phyloP scores from a whole-genome alignment of 257 asterid species.

The Cinchona pubescens region DNA sequence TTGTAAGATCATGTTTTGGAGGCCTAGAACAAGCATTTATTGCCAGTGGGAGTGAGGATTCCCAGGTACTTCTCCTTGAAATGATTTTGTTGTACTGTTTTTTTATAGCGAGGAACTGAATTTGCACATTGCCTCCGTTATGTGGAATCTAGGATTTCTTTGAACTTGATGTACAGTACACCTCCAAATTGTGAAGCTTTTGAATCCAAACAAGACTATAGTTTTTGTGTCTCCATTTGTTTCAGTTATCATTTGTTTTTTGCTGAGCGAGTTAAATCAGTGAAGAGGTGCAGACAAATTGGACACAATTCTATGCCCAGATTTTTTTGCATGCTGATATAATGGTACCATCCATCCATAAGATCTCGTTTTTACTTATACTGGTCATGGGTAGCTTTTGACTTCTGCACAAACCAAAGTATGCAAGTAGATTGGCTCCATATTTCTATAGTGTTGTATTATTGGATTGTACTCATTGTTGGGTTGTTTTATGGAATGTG shows the following conservation, averaged over 20 bases:
- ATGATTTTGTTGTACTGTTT: conserved; percentile 10
- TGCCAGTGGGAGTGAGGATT: conserved; percentile 96
- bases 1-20: conserved; percentile 86
- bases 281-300: background rate
- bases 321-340: background rate
- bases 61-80: conserved; percentile 52
- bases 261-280: background rate
- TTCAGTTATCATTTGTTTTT: background rate
- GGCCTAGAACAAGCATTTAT: conserved; percentile 77
- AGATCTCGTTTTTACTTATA: background rate
- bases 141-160: background rate
- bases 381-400: background rate
- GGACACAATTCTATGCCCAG: background rate
- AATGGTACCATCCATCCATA: background rate
- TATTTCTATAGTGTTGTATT: background rate
- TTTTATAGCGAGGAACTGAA: background rate
- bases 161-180: background rate
- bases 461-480: background rate
- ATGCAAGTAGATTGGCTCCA: background rate
- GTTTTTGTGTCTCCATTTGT: background rate
- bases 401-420: background rate
- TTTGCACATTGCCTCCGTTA: background rate
- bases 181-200: background rate
- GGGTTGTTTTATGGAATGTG: background rate
- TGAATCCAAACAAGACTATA: background rate